Percentiles rank a stretch among this genome's conserved stretches.
Evolutionary conservation across 805 yeast genomes (phyloP).

Genomic region (Wickerhamiella shivajii): DNA sequence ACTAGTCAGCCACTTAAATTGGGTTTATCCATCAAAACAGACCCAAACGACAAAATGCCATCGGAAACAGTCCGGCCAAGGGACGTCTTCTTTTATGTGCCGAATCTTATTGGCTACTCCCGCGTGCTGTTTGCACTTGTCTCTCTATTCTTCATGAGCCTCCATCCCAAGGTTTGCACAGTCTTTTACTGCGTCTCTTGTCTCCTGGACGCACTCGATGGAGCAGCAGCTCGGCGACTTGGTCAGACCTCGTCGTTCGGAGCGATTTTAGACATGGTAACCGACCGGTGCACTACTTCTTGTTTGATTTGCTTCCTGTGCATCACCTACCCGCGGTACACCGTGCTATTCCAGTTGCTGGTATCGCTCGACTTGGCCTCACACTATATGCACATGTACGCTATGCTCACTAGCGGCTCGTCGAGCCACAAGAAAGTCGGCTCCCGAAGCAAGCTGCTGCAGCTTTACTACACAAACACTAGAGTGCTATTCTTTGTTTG

Average conservation of each 20-base stretch:
- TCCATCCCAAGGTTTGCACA: conserved; percentile 69
- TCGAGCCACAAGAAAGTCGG: conserved; percentile 72
- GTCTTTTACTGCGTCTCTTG: conserved; percentile 75
- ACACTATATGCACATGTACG: conserved; percentile 98
- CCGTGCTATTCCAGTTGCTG: conserved; percentile 64
- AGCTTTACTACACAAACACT: conserved; percentile 76
- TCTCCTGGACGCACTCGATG: conserved; percentile 89
- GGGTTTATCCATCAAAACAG: no score
- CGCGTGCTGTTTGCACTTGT: conserved; percentile 70
- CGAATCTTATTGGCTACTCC: conserved; percentile 80
- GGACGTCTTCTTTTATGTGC: conserved; percentile 65
- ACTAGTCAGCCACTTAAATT: no score
- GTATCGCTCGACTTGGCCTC: conserved; percentile 72
- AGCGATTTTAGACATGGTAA: conserved; percentile 96
- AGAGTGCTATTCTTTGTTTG: conserved; percentile 76
- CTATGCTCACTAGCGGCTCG: conserved; percentile 68
- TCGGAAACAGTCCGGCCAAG: no score
- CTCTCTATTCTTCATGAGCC: conserved; percentile 69
- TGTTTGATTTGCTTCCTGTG: conserved; percentile 80
- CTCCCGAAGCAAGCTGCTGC: conserved; percentile 55
- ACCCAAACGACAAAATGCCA: no score
- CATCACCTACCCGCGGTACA: conserved; percentile 58
- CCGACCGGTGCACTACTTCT: conserved; percentile 93
- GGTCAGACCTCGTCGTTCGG: conserved; percentile 88
- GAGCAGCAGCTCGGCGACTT: conserved; percentile 80